Evolutionary conservation across 495 filamentous ascomycete species (phyloP).

Genomic region (Neurospora sp.): DNA sequence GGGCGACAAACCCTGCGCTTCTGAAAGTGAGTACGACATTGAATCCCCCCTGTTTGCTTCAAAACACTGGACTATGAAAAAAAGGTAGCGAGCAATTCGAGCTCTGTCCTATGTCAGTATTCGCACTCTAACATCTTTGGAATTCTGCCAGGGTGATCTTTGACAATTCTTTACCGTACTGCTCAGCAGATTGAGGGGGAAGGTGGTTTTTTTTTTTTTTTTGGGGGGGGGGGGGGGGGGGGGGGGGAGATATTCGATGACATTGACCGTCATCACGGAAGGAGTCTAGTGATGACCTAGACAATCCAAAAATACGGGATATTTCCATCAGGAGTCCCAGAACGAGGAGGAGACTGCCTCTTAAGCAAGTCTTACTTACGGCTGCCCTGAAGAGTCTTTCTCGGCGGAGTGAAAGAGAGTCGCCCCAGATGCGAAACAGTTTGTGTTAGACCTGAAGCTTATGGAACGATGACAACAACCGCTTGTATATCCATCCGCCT

Average conservation of each 20-base stretch:
- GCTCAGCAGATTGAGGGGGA: background rate
- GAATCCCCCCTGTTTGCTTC: background rate
- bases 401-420: background rate
- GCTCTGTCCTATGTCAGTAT: background rate
- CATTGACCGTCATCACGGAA: background rate
- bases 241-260: background rate
- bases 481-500: constrained; percentile 73
- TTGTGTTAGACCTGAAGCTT: background rate
- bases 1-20: background rate
- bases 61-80: background rate
- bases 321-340: background rate
- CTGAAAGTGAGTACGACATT: background rate
- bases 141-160: background rate
- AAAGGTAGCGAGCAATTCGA: background rate
- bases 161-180: background rate
- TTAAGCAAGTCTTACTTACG: no score
- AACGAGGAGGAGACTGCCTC: background rate
- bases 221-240: no score
- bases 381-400: background rate
- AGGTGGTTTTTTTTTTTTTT: background rate
- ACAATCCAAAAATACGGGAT: background rate
- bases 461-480: constrained; percentile 22
- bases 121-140: background rate
- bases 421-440: background rate
- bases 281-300: background rate